Evolutionary conservation across 2,329 filamentous ascomycete species (phyloP).

Genomic region (Biscogniauxia marginata): DNA sequence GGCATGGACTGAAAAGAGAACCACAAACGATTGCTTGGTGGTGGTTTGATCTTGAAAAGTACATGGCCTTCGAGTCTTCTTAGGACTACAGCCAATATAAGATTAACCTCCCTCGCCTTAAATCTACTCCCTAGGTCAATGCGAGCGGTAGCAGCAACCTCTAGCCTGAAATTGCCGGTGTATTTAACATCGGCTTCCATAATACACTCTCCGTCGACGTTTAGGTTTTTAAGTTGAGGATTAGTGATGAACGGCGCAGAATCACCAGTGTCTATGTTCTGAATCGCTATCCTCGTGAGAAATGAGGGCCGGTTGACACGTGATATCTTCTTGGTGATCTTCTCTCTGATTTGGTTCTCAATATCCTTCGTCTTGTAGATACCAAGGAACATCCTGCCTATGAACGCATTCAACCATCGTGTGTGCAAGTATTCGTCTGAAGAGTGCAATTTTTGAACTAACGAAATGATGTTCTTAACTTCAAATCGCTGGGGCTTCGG

Average conservation of each 20-base stretch:
- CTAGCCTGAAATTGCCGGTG: constrained; percentile 82
- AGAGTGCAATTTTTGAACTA: constrained; percentile 88
- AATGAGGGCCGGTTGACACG: constrained; percentile 90
- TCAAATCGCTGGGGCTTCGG: constrained; percentile 77
- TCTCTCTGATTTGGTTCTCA: constrained; percentile 74
- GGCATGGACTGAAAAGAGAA: constrained; percentile 92
- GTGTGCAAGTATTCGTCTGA: constrained; percentile 89
- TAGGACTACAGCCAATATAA: constrained; percentile 81
- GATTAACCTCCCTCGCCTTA: constrained; percentile 84
- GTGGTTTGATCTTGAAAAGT: constrained; percentile 85
- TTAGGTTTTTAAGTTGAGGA: constrained; percentile 82
- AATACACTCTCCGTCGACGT: constrained; percentile 84
- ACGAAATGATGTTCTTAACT: constrained; percentile 78
- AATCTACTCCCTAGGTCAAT: constrained; percentile 88
- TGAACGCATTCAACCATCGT: constrained; percentile 88
- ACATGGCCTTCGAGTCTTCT: constrained; percentile 84
- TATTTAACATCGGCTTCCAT: constrained; percentile 88
- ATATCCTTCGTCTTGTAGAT: constrained; percentile 82
- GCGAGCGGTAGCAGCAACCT: constrained; percentile 88
- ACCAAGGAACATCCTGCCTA: constrained; percentile 85
- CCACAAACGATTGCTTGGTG: constrained; percentile 95
- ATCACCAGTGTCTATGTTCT: constrained; percentile 81
- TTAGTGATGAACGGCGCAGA: constrained; percentile 87
- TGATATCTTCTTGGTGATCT: constrained; percentile 94
- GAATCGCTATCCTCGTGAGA: constrained; percentile 79